phyloP scores from a whole-genome alignment of 2,329 filamentous ascomycete species.

The Curvularia lunata region DNA sequence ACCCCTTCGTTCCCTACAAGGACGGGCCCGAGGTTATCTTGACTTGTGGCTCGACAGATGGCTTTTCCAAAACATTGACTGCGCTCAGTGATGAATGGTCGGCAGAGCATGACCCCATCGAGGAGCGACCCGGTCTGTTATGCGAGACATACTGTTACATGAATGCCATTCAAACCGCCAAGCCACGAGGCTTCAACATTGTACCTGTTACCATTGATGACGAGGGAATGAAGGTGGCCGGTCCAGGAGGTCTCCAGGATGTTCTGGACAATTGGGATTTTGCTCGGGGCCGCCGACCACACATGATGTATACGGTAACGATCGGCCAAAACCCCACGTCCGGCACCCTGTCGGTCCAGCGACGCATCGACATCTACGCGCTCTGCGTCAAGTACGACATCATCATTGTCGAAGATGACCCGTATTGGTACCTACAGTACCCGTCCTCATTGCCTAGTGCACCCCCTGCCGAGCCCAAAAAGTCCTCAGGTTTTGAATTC shows the following conservation, averaged over 20 bases:
- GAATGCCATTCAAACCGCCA: slow-evolving; percentile 72
- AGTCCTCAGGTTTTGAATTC: slow-evolving; percentile 72
- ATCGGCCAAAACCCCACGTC: slow-evolving; percentile 91
- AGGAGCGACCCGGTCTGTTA: slow-evolving; percentile 76
- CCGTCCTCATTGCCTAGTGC: slow-evolving; percentile 66
- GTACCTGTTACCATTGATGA: slow-evolving; percentile 77
- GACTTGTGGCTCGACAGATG: slow-evolving; percentile 84
- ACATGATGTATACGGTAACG: slow-evolving; percentile 89
- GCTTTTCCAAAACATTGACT: slow-evolving; percentile 78
- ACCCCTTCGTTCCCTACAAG: slow-evolving; percentile 80
- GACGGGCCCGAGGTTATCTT: slow-evolving; percentile 78
- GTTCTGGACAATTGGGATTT: slow-evolving; percentile 84
- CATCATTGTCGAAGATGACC: slow-evolving; percentile 91
- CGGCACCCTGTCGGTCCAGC: slow-evolving; percentile 72
- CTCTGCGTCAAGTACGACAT: slow-evolving; percentile 85
- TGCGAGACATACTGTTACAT: slow-evolving; percentile 83
- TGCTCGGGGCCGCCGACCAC: slow-evolving; percentile 74
- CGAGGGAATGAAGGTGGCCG: slow-evolving; percentile 77
- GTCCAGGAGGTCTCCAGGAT: slow-evolving; percentile 75
- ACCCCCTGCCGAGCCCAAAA: slow-evolving; percentile 51
- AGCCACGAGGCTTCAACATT: slow-evolving; percentile 73
- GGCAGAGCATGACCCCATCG: slow-evolving; percentile 68
- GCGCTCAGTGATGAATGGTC: slow-evolving; percentile 79
- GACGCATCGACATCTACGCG: slow-evolving; percentile 79
- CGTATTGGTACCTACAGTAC: slow-evolving; percentile 94